A percentile compares a stretch with the other conserved stretches of the same genome.
These are phyloP conservation scores for Pythium apleroticum DNA, from an alignment of 352 stramenopile species.

Conservation along the genomic window DNA sequence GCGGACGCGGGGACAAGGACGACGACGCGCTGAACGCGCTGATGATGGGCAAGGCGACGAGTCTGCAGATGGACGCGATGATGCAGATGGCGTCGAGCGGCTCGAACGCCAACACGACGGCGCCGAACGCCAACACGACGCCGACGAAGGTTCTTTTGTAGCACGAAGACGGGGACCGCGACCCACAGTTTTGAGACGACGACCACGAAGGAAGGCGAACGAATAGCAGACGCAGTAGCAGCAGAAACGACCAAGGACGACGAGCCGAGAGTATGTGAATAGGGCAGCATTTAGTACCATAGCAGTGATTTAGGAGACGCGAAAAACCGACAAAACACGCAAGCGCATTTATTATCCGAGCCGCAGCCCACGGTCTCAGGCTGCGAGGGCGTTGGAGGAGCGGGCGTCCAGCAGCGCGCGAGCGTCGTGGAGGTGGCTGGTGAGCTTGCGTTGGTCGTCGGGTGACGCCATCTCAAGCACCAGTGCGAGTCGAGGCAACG, in stretches of 20 bases:
- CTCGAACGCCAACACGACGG: not conserved
- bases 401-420: not conserved
- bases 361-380: too few species aligned
- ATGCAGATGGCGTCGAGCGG: constrained; percentile 18
- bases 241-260: not conserved
- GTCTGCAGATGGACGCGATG: constrained; percentile 19
- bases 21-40: constrained; percentile 19
- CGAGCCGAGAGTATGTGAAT: constrained; percentile 3
- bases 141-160: constrained; percentile 5
- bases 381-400: not conserved
- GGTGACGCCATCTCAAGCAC: constrained; percentile 7
- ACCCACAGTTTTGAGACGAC: constrained; percentile 7
- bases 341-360: constrained; percentile 5
- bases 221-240: not conserved
- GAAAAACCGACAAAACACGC: constrained; percentile 5
- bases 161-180: not conserved
- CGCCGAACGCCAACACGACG: constrained; percentile 1
- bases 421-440: not conserved
- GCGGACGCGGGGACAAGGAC: constrained; percentile 13
- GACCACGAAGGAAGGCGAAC: not conserved
- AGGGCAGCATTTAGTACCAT: constrained; percentile 9
- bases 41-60: constrained; percentile 17
- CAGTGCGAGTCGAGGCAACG: constrained; percentile 5
- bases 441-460: not conserved
- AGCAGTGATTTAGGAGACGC: not conserved